These are phyloP conservation scores for Pseudogymnoascus sp. DNA, from an alignment of 2,329 filamentous ascomycete species.

Conservation along the genomic window DNA sequence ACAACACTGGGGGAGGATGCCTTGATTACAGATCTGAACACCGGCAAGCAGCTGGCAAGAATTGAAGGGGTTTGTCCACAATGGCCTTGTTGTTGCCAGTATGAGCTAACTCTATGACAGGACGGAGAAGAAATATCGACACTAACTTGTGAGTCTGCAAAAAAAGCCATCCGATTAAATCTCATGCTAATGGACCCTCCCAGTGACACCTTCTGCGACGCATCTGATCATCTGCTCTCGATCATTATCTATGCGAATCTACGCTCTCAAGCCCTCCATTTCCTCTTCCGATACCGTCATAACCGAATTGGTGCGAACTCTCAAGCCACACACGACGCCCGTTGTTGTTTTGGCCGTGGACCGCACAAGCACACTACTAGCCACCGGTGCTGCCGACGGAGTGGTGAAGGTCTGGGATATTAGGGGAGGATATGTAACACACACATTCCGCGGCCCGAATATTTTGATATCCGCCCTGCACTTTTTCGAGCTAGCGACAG, in stretches of 20 bases:
- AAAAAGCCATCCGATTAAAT: constrained; percentile 4
- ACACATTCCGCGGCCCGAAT: constrained; percentile 89
- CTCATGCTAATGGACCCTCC: constrained; percentile 9
- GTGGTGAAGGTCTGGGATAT: constrained; percentile 97
- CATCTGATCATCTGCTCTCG: constrained; percentile 88
- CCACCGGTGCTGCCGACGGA: constrained; percentile 88
- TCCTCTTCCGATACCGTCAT: constrained; percentile 49
- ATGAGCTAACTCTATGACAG: constrained; percentile 34
- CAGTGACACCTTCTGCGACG: constrained; percentile 79
- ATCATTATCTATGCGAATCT: constrained; percentile 93
- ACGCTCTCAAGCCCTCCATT: constrained; percentile 54
- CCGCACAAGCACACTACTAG: constrained; percentile 77
- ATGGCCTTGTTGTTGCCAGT: constrained; percentile 10
- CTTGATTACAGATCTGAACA: constrained; percentile 74
- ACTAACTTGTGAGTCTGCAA: constrained; percentile 44
- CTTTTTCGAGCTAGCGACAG: constrained; percentile 70
- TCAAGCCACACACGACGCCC: constrained; percentile 85
- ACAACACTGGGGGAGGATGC: constrained; percentile 89
- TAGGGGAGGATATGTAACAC: constrained; percentile 77
- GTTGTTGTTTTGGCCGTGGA: constrained; percentile 82
- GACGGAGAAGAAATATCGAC: constrained; percentile 76
- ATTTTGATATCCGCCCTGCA: constrained; percentile 83
- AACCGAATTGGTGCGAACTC: constrained; percentile 61
- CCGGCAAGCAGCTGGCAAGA: constrained; percentile 70
- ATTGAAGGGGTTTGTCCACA: constrained; percentile 66